These are phyloP conservation scores for Pelargonium myrrhifolium DNA, from an alignment of 441 rosid species.

Conservation along the genomic window DNA sequence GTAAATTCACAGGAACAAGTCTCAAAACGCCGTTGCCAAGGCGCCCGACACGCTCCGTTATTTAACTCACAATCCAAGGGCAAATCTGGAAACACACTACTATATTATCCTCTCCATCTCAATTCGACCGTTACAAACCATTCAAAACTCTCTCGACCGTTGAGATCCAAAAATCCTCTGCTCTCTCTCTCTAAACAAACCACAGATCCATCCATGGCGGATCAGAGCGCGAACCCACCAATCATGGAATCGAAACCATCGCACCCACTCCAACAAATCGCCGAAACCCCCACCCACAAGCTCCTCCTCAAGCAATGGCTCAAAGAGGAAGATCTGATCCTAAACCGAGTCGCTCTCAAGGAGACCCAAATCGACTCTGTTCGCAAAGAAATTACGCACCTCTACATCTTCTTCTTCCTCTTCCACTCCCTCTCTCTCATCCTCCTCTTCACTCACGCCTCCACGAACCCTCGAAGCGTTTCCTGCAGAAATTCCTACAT, in stretches of 20 bases:
- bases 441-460: conserved; percentile 59
- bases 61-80: not conserved
- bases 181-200: conserved; percentile 12
- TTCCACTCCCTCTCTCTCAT: conserved; percentile 68
- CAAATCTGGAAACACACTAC: not conserved
- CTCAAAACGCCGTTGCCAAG: too few relatives aligned
- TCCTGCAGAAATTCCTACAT: conserved; percentile 59
- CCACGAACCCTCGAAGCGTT: conserved; percentile 17
- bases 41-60: not conserved
- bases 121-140: conserved; percentile 2
- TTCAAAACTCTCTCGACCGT: not conserved
- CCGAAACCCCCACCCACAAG: conserved; percentile 83
- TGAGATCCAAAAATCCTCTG: not conserved
- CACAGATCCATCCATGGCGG: conserved; percentile 23
- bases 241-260: conserved; percentile 47
- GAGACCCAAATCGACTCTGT: conserved; percentile 49
- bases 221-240: conserved; percentile 31
- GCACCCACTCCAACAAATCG: conserved; percentile 87
- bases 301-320: conserved; percentile 91
- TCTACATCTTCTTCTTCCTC: conserved; percentile 73
- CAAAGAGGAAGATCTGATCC: conserved; percentile 78
- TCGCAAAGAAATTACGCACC: conserved; percentile 58
- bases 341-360: conserved; percentile 56
- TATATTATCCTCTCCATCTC: conserved; percentile 1
- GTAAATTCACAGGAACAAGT: not conserved